These are phyloP conservation scores for Aspergillus pseudoglaucus DNA, from an alignment of 2,329 filamentous ascomycete genomes.

Conservation along the genomic window DNA sequence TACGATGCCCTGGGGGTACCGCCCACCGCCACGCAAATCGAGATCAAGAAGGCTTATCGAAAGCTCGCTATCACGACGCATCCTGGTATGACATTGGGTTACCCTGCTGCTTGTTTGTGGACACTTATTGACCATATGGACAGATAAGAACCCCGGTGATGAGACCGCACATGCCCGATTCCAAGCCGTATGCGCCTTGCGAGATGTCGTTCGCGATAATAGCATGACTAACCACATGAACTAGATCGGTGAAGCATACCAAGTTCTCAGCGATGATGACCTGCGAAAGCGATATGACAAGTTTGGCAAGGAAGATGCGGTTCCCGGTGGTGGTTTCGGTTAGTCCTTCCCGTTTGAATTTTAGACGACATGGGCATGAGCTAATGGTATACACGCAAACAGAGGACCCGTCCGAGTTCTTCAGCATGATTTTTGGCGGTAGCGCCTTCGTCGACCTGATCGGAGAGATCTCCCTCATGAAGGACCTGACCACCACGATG, in stretches of 20 bases:
- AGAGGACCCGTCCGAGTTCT: slow-evolving; percentile 94
- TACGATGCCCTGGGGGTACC: slow-evolving; percentile 81
- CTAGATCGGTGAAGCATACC: slow-evolving; percentile 64
- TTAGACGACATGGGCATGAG: background rate
- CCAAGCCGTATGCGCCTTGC: slow-evolving; percentile 60
- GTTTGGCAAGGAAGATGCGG: slow-evolving; percentile 89
- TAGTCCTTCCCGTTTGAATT: slow-evolving; percentile 13
- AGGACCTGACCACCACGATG: slow-evolving; percentile 96
- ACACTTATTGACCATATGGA: slow-evolving; percentile 7
- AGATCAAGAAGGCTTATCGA: slow-evolving; percentile 96
- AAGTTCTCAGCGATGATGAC: slow-evolving; percentile 76
- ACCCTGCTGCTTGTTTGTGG: background rate
- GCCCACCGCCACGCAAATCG: slow-evolving; percentile 77
- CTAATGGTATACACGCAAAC: slow-evolving; percentile 6
- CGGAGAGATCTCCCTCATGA: slow-evolving; percentile 97
- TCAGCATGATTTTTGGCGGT: slow-evolving; percentile 95
- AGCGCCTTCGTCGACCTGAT: slow-evolving; percentile 96
- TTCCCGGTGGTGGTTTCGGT: slow-evolving; percentile 86
- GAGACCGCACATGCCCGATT: slow-evolving; percentile 91
- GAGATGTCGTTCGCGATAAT: background rate
- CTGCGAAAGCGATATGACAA: slow-evolving; percentile 92
- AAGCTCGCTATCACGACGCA: slow-evolving; percentile 92
- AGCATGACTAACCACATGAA: background rate
- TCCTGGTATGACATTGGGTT: slow-evolving; percentile 53
- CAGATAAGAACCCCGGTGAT: slow-evolving; percentile 97